Percentiles rank a stretch among this genome's conserved stretches.
Evolutionary conservation across 768 basidiomycete genomes (phyloP).

Genomic region (Tylopilus sp.): DNA sequence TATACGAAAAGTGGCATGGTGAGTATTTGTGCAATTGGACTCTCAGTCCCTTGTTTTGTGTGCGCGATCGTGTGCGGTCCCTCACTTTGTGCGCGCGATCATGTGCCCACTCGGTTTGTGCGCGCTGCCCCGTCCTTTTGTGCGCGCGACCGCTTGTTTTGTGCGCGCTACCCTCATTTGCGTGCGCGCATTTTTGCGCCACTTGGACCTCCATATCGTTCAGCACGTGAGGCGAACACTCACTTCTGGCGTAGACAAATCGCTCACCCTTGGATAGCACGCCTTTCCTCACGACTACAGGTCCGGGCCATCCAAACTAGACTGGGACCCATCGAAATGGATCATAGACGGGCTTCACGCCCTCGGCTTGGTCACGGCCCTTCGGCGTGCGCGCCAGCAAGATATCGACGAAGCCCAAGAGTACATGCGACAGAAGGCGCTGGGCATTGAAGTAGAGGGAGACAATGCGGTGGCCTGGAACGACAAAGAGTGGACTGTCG

Average conservation of each 20-base stretch:
- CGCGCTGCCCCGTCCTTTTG: no score
- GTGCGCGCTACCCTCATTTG: no score
- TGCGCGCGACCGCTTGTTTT: no score
- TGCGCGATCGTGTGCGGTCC: no score
- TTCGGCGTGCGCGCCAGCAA: slow-evolving; percentile 3
- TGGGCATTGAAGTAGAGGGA: background rate
- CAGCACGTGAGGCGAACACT: slow-evolving; percentile 5
- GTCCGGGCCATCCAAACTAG: slow-evolving; percentile 9
- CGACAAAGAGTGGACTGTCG: slow-evolving; percentile 5
- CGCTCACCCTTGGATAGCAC: slow-evolving; percentile 5
- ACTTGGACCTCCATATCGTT: no score
- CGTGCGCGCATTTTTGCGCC: no score
- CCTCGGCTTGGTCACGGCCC: slow-evolving; percentile 5
- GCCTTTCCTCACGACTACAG: slow-evolving; percentile 15
- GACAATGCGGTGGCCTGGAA: slow-evolving; percentile 2
- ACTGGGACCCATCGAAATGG: slow-evolving; percentile 17
- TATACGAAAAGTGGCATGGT: no score
- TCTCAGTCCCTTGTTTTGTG: no score
- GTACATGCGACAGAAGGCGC: slow-evolving; percentile 6
- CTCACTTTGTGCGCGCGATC: no score
- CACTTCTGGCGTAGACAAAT: background rate
- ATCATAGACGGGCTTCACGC: slow-evolving; percentile 5
- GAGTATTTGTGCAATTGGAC: no score
- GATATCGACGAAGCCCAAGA: slow-evolving; percentile 8
- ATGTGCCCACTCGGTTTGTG: no score